These are phyloP conservation scores for Teunomyces gatunensis DNA, from an alignment of 805 yeast genomes.

Conservation along the genomic window DNA sequence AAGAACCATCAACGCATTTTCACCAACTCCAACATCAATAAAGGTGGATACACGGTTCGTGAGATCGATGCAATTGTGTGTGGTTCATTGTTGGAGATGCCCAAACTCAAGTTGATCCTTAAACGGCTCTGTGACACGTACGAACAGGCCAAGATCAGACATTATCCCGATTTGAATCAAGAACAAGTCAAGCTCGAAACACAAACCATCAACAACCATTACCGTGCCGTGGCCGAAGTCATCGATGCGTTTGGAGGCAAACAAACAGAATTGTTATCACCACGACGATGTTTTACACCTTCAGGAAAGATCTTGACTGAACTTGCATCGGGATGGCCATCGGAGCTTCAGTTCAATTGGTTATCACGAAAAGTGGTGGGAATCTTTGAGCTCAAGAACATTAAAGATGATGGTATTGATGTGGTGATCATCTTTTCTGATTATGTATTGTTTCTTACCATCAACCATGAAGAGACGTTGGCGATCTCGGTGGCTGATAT, in stretches of 20 bases:
- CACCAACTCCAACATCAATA: slow-evolving; percentile 27
- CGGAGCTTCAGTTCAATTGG: slow-evolving; percentile 86
- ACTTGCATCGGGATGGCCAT: slow-evolving; percentile 84
- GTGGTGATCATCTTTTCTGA: slow-evolving; percentile 76
- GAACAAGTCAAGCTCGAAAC: slow-evolving; percentile 24
- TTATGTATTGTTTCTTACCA: slow-evolving; percentile 51
- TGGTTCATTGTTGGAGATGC: slow-evolving; percentile 63
- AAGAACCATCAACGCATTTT: slow-evolving; percentile 29
- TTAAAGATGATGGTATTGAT: slow-evolving; percentile 33
- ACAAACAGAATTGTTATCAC: no score
- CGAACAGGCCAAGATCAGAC: slow-evolving; percentile 36
- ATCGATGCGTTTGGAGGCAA: slow-evolving; percentile 78
- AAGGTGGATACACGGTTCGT: slow-evolving; percentile 23
- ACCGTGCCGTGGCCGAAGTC: slow-evolving; percentile 55
- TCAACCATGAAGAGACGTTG: no score
- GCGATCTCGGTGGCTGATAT: slow-evolving; percentile 60
- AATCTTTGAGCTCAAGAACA: slow-evolving; percentile 45
- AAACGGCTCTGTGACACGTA: slow-evolving; percentile 55
- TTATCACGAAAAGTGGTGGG: slow-evolving; percentile 80
- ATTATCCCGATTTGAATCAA: slow-evolving; percentile 14
- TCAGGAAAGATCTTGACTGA: slow-evolving; percentile 87
- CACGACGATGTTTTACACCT: slow-evolving; percentile 58
- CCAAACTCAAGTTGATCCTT: slow-evolving; percentile 66
- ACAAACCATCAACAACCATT: slow-evolving; percentile 37
- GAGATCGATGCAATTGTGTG: slow-evolving; percentile 50